Conservation (phyloP, 2,329 filamentous ascomycete genomes). For the Fusarium sulawesiense region DNA sequence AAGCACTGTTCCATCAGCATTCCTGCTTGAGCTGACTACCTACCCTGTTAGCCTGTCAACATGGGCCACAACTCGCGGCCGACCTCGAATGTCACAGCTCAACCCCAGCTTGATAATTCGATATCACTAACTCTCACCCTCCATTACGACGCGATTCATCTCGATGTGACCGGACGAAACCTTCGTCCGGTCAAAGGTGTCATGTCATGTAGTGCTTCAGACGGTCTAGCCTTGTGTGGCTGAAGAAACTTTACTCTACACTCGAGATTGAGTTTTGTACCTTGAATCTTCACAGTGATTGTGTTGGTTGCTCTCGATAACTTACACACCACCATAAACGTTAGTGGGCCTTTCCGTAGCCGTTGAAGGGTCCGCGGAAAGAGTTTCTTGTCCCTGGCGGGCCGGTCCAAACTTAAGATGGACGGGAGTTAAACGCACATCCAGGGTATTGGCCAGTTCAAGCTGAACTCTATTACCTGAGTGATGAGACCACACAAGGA, state of each 20-base stretch:
- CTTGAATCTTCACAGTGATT: constrained; percentile 9
- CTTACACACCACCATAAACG: constrained; percentile 28
- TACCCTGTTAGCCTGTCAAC: constrained; percentile 31
- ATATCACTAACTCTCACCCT: constrained; percentile 26
- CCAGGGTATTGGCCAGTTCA: constrained; percentile 10
- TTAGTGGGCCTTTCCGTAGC: constrained; percentile 25
- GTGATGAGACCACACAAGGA: neutral
- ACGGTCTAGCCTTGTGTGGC: constrained; percentile 30
- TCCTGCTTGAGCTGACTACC: constrained; percentile 3
- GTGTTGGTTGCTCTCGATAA: constrained; percentile 9
- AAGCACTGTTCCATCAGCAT: neutral
- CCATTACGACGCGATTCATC: constrained; percentile 20
- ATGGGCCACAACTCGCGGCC: constrained; percentile 17
- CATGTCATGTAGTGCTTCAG: constrained; percentile 14
- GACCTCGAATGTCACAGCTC: constrained; percentile 17
- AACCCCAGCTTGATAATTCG: constrained; percentile 4
- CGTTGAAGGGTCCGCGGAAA: constrained; percentile 31
- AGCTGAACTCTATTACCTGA: constrained; percentile 16
- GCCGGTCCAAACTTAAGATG: constrained; percentile 34
- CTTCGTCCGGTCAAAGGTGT: constrained; percentile 16
- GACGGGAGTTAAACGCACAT: constrained; percentile 34
- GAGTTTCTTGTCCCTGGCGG: constrained; percentile 29
- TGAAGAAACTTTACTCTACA: constrained; percentile 16
- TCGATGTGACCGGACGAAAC: constrained; percentile 20
- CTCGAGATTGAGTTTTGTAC: constrained; percentile 37